These are phyloP conservation scores for Huntiella moniliformis DNA, from an alignment of 2,329 filamentous ascomycete species.

Conservation along the genomic window DNA sequence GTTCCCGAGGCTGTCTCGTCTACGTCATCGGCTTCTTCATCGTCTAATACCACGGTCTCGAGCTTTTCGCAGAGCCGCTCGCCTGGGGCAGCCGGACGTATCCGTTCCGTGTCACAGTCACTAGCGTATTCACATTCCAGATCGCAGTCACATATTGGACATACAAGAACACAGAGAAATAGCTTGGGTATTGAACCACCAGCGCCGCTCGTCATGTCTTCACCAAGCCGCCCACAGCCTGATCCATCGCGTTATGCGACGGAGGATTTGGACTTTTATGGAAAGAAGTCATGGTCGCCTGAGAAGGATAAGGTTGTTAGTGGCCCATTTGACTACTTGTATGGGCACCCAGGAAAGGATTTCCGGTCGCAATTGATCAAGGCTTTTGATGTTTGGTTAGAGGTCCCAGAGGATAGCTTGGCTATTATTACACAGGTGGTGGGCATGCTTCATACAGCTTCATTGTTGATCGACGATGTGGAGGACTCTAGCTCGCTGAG, in stretches of 20 bases:
- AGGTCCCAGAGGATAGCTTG: conserved; percentile 51
- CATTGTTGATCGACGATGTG: conserved; percentile 70
- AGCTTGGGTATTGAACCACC: conserved; percentile 2
- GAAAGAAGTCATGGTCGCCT: conserved; percentile 40
- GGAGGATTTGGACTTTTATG: conserved; percentile 34
- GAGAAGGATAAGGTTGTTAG: conserved; percentile 62
- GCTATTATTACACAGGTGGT: conserved; percentile 62
- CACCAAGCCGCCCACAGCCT: conserved; percentile 16
- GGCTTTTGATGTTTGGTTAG: conserved; percentile 64
- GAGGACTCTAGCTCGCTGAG: conserved; percentile 64
- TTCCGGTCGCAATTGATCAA: conserved; percentile 63
- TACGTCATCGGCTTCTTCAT: conserved; percentile 4
- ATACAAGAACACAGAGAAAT: conserved; percentile 6
- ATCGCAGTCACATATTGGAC: conserved; percentile 8
- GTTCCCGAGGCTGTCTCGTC: conserved; percentile 7
- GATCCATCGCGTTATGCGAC: conserved; percentile 34
- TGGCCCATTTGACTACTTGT: conserved; percentile 66
- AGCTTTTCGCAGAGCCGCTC: too few relatives aligned
- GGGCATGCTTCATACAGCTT: conserved; percentile 72
- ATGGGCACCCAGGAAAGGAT: conserved; percentile 65
- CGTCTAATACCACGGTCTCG: background rate
- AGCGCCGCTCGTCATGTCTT: conserved; percentile 8
- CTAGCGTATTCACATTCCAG: conserved; percentile 9
- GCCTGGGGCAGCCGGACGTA: background rate
- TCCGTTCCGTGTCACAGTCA: conserved; percentile 9